Conservation (phyloP, 1,284 basidiomycete genomes). For the Trichosporon sp. region DNA sequence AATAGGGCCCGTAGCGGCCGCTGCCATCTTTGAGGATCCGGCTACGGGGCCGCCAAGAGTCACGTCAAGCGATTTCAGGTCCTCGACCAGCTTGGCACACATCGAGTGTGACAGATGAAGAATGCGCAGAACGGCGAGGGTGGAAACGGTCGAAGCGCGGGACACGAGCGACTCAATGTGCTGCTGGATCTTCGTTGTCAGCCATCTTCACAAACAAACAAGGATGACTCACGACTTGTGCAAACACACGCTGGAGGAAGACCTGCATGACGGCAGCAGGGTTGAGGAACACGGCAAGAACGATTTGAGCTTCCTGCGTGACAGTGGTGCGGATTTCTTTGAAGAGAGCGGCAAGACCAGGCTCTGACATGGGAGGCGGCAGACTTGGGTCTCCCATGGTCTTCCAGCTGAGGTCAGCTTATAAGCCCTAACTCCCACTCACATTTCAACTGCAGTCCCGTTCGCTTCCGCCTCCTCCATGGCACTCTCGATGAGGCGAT, state of each 20-base stretch:
- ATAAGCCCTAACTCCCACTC: conserved; percentile 41
- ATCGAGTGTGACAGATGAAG: conserved; percentile 84
- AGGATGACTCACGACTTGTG: conserved; percentile 75
- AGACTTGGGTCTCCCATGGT: conserved; percentile 76
- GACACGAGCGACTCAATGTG: conserved; percentile 84
- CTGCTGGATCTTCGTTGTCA: conserved; percentile 76
- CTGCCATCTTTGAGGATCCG: conserved; percentile 30
- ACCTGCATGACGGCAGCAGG: conserved; percentile 98
- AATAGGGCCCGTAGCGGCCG: conserved; percentile 54
- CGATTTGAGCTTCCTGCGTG: conserved; percentile 94
- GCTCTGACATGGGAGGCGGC: conserved; percentile 75
- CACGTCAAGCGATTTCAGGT: conserved; percentile 88
- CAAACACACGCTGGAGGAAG: conserved; percentile 95
- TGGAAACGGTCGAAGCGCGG: conserved; percentile 72
- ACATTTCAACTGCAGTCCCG: conserved; percentile 66
- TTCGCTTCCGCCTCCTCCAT: conserved; percentile 31
- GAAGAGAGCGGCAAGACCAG: conserved; percentile 78
- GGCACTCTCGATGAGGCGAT: conserved; percentile 63
- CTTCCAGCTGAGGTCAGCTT: conserved; percentile 67
- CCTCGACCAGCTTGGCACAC: conserved; percentile 79
- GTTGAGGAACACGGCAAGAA: conserved; percentile 97
- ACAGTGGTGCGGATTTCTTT: conserved; percentile 87
- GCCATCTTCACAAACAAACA: neutral
- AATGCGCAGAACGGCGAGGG: conserved; percentile 87
- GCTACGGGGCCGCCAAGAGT: conserved; percentile 59